Evolutionary conservation across 2,329 filamentous ascomycete genomes (phyloP).

Genomic region (Colletotrichum orchidophilum): DNA sequence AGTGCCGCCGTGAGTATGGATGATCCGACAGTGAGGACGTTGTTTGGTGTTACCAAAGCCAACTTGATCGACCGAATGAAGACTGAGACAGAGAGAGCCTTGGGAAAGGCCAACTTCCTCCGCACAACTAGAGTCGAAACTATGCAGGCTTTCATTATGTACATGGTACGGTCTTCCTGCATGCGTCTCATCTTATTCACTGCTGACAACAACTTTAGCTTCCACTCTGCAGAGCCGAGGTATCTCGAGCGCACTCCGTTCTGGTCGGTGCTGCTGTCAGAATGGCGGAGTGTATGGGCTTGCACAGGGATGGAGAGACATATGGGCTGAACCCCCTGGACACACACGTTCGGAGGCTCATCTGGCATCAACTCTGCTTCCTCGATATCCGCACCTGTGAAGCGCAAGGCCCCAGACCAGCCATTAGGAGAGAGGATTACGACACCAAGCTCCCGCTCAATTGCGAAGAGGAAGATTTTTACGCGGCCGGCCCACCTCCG

Average conservation of each 20-base stretch:
- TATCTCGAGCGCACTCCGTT: slow-evolving; percentile 78
- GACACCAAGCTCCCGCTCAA: slow-evolving; percentile 79
- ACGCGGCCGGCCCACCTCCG: slow-evolving; percentile 48
- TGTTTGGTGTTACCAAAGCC: slow-evolving; percentile 64
- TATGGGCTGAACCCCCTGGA: slow-evolving; percentile 75
- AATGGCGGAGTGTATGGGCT: slow-evolving; percentile 80
- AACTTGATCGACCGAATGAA: slow-evolving; percentile 71
- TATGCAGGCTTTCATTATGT: slow-evolving; percentile 81
- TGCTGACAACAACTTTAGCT: slow-evolving; percentile 56
- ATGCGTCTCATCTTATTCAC: not conserved
- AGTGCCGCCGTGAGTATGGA: slow-evolving; percentile 74
- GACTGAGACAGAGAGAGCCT: slow-evolving; percentile 71
- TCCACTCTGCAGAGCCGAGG: slow-evolving; percentile 75
- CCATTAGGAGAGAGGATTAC: slow-evolving; percentile 78
- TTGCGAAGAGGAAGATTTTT: slow-evolving; percentile 73
- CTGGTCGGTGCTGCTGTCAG: slow-evolving; percentile 77
- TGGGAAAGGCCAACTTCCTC: slow-evolving; percentile 76
- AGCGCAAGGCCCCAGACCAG: slow-evolving; percentile 75
- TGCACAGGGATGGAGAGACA: slow-evolving; percentile 75
- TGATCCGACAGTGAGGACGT: slow-evolving; percentile 58
- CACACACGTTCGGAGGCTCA: slow-evolving; percentile 74
- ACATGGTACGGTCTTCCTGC: slow-evolving; percentile 63
- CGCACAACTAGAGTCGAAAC: slow-evolving; percentile 76
- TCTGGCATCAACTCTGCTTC: slow-evolving; percentile 84
- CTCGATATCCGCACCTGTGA: slow-evolving; percentile 80